These are phyloP conservation scores for Sclerotinia spermophila DNA, from an alignment of 2,329 filamentous ascomycete species.

Conservation along the genomic window DNA sequence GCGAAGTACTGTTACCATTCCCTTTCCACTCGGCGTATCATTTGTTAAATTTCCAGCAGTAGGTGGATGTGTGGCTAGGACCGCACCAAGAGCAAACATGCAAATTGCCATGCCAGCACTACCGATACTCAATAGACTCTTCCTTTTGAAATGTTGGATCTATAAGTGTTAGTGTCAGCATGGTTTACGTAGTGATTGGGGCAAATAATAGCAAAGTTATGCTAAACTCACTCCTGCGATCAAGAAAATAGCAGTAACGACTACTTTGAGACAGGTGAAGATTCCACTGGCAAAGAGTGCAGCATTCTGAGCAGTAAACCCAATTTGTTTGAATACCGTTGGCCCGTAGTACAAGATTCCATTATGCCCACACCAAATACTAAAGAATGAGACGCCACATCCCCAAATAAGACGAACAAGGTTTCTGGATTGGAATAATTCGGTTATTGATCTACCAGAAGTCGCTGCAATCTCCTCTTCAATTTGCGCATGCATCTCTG, in stretches of 20 bases:
- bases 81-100: constrained; percentile 11
- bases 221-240: constrained; percentile 3
- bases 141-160: constrained; percentile 14
- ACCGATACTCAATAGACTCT: neutral
- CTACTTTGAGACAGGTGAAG: constrained; percentile 23
- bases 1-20: neutral
- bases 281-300: constrained; percentile 23
- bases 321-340: constrained; percentile 22
- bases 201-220: neutral
- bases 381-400: constrained; percentile 14
- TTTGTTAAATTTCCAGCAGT: neutral
- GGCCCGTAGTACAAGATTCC: constrained; percentile 15
- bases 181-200: neutral
- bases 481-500: constrained; percentile 46
- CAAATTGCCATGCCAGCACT: constrained; percentile 12
- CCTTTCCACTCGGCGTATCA: constrained; percentile 12
- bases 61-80: constrained; percentile 14
- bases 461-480: constrained; percentile 46
- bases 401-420: constrained; percentile 15
- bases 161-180: neutral
- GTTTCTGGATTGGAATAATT: constrained; percentile 41
- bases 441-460: constrained; percentile 45
- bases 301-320: constrained; percentile 21
- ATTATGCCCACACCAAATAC: constrained; percentile 12
- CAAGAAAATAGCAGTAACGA: constrained; percentile 19